Percentiles rank a stretch among this genome's conserved stretches.
Evolutionary conservation across 2,329 filamentous ascomycete genomes (phyloP).

Genomic region (Alternaria gansuensis): DNA sequence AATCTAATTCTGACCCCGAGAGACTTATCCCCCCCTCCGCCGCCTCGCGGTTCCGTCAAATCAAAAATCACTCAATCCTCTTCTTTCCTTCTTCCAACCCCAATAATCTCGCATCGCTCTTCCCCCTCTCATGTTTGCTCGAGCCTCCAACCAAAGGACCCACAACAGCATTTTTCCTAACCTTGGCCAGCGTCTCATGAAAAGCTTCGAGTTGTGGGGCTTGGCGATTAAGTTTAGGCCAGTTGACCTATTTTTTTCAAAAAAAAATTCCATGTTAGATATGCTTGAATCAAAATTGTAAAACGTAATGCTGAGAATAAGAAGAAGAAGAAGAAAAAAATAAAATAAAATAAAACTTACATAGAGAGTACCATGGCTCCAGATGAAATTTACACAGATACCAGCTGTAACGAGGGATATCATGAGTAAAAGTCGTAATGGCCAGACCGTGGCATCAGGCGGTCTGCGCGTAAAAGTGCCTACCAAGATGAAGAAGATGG

Average conservation of each 20-base stretch:
- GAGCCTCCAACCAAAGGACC: conserved; percentile 69
- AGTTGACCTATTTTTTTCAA: conserved; percentile 77
- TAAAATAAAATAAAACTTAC: too few relatives aligned
- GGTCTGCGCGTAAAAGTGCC: conserved; percentile 75
- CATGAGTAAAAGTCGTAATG: conserved; percentile 81
- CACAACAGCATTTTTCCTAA: conserved; percentile 81
- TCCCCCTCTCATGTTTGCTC: conserved; percentile 76
- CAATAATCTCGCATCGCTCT: conserved; percentile 81
- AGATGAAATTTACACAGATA: conserved; percentile 80
- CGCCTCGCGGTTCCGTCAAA: too few relatives aligned
- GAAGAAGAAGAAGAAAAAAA: too few relatives aligned
- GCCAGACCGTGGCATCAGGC: conserved; percentile 79
- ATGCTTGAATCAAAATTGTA: too few relatives aligned
- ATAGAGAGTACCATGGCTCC: conserved; percentile 87
- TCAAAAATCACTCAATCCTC: conserved; percentile 75
- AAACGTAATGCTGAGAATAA: neutral
- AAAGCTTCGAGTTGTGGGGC: conserved; percentile 88
- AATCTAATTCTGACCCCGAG: too few relatives aligned
- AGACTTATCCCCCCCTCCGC: too few relatives aligned
- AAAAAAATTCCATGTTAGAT: too few relatives aligned
- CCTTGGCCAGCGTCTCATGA: conserved; percentile 83
- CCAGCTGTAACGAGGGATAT: conserved; percentile 76
- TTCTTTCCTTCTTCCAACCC: conserved; percentile 98
- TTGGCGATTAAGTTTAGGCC: conserved; percentile 94
- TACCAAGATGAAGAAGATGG: conserved; percentile 81